A percentile compares a stretch with the other conserved stretches of the same genome.
phyloP scores from a whole-genome alignment of 495 filamentous ascomycete species.

The Trichoderma virens region DNA sequence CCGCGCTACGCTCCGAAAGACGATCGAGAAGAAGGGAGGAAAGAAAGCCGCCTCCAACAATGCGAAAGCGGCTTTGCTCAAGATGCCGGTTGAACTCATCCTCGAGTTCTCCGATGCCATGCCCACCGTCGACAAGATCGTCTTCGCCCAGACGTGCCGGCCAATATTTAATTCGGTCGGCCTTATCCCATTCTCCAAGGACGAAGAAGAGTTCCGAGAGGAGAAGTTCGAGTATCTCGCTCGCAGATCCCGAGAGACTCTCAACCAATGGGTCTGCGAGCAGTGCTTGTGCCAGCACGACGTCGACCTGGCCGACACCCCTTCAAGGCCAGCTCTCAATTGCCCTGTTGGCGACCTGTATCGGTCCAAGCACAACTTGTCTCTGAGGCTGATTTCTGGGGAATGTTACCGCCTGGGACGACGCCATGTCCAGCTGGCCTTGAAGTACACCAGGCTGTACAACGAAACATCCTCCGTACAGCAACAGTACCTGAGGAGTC shows the following conservation, averaged over 20 bases:
- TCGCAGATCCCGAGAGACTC: not conserved
- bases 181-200: not conserved
- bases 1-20: not conserved
- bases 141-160: not conserved
- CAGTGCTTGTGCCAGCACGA: not conserved
- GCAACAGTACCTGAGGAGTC: not conserved
- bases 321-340: not conserved
- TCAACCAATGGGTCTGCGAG: not conserved
- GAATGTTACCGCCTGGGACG: not conserved
- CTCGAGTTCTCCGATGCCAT: not conserved
- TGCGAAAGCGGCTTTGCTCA: not conserved
- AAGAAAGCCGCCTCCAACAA: not conserved
- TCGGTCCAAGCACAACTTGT: not conserved
- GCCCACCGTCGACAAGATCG: not conserved
- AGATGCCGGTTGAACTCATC: not conserved
- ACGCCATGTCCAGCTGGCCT: not conserved
- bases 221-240: not conserved
- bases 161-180: not conserved
- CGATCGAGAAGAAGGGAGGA: not conserved
- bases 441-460: not conserved
- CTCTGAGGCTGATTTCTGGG: not conserved
- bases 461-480: not conserved
- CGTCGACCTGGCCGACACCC: not conserved
- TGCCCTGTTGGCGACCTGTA: not conserved
- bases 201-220: not conserved